Base-by-base conservation (phyloP, 768 basidiomycete genomes). In the Pisolithus microcarpus region DNA sequence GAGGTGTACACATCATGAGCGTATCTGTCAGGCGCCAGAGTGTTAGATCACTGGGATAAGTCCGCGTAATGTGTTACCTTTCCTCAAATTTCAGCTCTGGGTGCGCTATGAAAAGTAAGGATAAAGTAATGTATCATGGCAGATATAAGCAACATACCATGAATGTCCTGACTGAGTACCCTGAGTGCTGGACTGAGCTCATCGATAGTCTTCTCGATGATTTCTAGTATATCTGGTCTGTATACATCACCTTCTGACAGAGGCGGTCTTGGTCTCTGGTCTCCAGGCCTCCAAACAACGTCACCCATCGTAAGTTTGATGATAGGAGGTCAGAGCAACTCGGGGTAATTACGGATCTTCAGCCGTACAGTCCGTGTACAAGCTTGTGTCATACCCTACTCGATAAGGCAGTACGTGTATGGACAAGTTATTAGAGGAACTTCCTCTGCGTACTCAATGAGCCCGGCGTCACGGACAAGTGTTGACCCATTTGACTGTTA, bases 31-130 rank as follows among this genome's bases (percentile, higher is more conserved):
- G 8, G n/a, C 7, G 19, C 31, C 23, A 7, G 39, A 43, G 11
- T 5, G 21, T 28, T 18, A 15, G 7, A 46, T 23, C 31, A 10
- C 7, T 38, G 16, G 21, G 30, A 26, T 21, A 24, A 31, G 18
- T 46, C 9, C 19, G 19, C 39, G 28, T 15, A 16, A 26, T 49
- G 48, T 77, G 26, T 15, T 52, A 87, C 85, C 69, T 71, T 71
- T 90, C 88, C 61, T 85, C 72, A 54, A 77, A 88, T 40, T 64
- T 73, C 13, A 87, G 67, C 62, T 90, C 87, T 2, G 87, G 87
- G 56, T 83, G 82, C n/a, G 72, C 87, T 89, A 58, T 9, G 53
- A 23, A 34, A 5, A 34, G 31, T 1, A 34, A 24, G 42, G 1
- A 23, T 9, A 44, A 7, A 23, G 13, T 4, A 11, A 7, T 21